Percentiles rank a stretch among this genome's conserved stretches.
Evolutionary conservation across 495 filamentous ascomycete species (phyloP).

Genomic region (Talaromyces borbonicus): DNA sequence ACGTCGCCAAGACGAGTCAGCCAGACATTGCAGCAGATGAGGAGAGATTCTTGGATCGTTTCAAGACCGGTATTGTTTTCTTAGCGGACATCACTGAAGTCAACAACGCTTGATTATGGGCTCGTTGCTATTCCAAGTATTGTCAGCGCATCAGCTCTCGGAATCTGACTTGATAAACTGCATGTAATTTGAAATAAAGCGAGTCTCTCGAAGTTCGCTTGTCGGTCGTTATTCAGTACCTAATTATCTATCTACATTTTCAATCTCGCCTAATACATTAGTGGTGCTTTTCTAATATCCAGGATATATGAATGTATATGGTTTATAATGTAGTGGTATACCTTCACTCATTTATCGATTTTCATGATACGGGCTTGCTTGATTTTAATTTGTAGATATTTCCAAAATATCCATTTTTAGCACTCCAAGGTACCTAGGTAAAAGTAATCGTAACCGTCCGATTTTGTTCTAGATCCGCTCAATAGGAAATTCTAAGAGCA

Average conservation of each 20-base stretch:
- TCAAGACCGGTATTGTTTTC: constrained; percentile 15
- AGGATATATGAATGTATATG: not conserved
- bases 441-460: too few relatives aligned
- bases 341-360: not conserved
- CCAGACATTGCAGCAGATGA: constrained; percentile 20
- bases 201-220: not conserved
- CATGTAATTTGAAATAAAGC: not conserved
- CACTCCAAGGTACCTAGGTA: too few relatives aligned
- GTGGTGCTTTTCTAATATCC: not conserved
- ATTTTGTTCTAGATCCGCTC: too few relatives aligned
- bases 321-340: not conserved
- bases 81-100: constrained; percentile 18
- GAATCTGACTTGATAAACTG: not conserved
- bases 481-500: too few relatives aligned
- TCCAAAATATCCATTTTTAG: too few relatives aligned
- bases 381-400: too few relatives aligned
- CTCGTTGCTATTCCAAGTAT: not conserved
- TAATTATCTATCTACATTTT: not conserved
- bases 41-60: constrained; percentile 23
- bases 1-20: constrained; percentile 15
- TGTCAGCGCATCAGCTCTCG: not conserved
- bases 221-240: not conserved
- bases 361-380: not conserved
- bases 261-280: not conserved
- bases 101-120: constrained; percentile 1